Base-by-base conservation (phyloP, 352 stramenopile genomes). In the Elongisporangium undulatum region DNA sequence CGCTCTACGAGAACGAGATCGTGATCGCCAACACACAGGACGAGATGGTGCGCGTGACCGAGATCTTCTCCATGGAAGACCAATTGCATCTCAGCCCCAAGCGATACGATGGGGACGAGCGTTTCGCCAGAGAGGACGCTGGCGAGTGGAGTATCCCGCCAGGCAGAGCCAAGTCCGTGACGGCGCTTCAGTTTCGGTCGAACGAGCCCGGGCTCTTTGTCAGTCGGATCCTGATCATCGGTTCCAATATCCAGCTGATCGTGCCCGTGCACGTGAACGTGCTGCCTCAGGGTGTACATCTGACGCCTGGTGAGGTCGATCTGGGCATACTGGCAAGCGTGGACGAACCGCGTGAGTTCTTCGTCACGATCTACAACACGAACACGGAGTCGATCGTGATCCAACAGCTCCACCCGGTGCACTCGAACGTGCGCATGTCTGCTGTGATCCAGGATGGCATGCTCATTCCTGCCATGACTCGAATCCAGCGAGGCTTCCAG, bases 21-120 rank as follows among this genome's bases (percentile, higher is more conserved):
- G 21, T 58, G 9, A 61, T 90, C 59, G 49, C 57, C 16, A 90
- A 90, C 56, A 69, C 80, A 17, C 62, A 55, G n/a, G 23, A 79
- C 19, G 20, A 68, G 16, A 58, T 65, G 7, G 56, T 90, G 50
- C 74, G 70, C 26, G 63, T 90, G 20, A 69, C 71, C 0, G 77
- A 90, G 38, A 57, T 84, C 12, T 88, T 74, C 20, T 62, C 72
- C 15, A 51, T 74, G 12, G 71, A 88, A 49, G 61, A 67, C 6
- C 61, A 77, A 39, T 62, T 82, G 20, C 48, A 73, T 23, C 38
- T 88, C 0, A 52, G 29, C 8, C 29, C 29, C 29, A 41, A 41
- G 29, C 29, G 29, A 58, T 63, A 71, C 34, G 61, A 71, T 45
- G n/a, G 48, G 41, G 39, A 64, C 2, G 60, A 55, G n/a, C 59